Conservation (phyloP, 257 asterid genomes). For the Solanum acaule region DNA sequence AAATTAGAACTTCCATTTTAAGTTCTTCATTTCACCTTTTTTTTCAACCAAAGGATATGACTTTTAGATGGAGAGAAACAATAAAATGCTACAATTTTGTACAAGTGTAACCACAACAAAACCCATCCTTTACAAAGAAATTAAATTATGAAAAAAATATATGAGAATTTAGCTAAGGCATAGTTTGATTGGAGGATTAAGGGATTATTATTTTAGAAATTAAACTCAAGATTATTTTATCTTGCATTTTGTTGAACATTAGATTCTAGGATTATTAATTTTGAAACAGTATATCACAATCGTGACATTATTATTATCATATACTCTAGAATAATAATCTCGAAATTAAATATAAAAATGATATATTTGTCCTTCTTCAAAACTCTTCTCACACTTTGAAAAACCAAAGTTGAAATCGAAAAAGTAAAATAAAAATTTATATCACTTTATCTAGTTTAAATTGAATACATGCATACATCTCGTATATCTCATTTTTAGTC, state of each 20-base stretch:
- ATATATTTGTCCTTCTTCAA: neutral
- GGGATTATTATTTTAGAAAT: neutral
- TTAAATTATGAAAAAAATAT: neutral
- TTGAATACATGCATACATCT: neutral
- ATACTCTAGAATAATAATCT: neutral
- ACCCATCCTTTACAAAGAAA: neutral
- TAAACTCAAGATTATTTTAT: neutral
- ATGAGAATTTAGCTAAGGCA: neutral
- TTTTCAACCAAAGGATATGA: neutral
- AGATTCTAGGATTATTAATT: neutral
- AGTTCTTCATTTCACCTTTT: neutral
- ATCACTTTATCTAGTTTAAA: neutral
- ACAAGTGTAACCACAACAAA: neutral
- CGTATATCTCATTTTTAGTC: neutral
- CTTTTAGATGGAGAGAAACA: neutral
- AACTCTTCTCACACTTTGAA: neutral
- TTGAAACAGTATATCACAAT: neutral
- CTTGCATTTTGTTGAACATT: neutral
- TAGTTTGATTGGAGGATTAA: neutral
- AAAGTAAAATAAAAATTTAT: neutral
- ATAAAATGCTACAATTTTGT: neutral
- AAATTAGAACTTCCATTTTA: neutral
- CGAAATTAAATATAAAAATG: neutral
- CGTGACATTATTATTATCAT: neutral
- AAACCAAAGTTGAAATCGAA: neutral